Evolutionary conservation across 139 green algal species (phyloP), one percentile per base, ranked within the genome.

Genomic region (Mesotaenium endlicherianum): DNA sequence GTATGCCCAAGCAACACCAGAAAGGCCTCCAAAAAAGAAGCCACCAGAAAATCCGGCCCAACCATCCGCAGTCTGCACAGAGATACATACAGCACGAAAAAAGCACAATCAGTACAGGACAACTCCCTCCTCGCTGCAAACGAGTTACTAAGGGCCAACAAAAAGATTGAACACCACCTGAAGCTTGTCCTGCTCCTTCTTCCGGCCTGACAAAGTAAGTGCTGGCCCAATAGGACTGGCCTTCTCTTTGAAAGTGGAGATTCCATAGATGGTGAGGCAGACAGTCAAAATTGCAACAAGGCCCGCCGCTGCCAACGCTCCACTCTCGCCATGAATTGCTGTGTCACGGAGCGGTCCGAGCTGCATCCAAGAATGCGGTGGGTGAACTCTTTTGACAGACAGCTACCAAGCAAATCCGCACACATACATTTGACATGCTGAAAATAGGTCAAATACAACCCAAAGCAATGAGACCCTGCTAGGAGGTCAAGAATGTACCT

Each of bases 171-270:
- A n/a, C n/a, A n/a, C 14, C 16, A 78, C 70, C 70, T 87, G 82
- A 60, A 97, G 91, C 31, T 92, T 88, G 86, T 98, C 95, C 6
- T 75, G 47, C n/a, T 86, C 45, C 8, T 97, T 81, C 45, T 87
- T 87, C 81, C 95, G 90, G 85, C 95, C 95, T 42, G 93, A 94
- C 43, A 99, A 92, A 1, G 96, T 99, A 93, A 98, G 97, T n/a
- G 95, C 88, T 70, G 93, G 92, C 1, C 70, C 75, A 16, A 93
- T 81, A 67, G 40, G 64, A 45, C 75, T 14, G 38, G 80, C 72
- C 17, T 77, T 49, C 47, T 70, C 70, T 91, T 99, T 93, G 93
- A 99, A 99, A 67, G 90, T 91, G 50, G 92, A 91, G 0, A 86
- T 82, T 81, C 96, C 96, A 86, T 99, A 99, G 70, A 97, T 91